Base-by-base conservation (phyloP, 768 basidiomycete genomes). In the Russula sp. region DNA sequence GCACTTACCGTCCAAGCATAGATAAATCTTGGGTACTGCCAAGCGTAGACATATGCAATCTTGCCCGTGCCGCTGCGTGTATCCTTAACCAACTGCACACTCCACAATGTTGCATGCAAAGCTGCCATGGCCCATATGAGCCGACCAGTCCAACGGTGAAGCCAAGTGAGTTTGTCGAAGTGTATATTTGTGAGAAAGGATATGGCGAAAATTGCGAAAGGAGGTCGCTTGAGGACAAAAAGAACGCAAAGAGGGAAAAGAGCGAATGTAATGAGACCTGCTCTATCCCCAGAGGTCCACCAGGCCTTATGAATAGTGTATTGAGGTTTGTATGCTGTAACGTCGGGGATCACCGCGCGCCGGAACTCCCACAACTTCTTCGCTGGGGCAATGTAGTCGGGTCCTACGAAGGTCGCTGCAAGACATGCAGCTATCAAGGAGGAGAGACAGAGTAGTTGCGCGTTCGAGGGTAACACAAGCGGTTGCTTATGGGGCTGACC, bases 91-190 rank as follows among this genome's bases (percentile, higher is more conserved):
- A 91, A 75, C 70, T 91, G 86, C 6, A 87, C 78, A 61, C 82
- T 84, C 90, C 89, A 92, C 1, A 86, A 73, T 2, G 73, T 76
- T 37, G 86, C 83, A 71, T 92, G 89, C 3, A 83, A 66, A 3
- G 80, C 71, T 7, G 82, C 80, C 57, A 88, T 71, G 52, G 84
- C 71, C 84, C 87, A 92, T 22, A 90, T 79, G 48, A 91, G 73
- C 57, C 88, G 77, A 2, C 86, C 90, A 4, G 81, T 75, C 84
- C 88, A 88, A 32, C 82, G 81, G 72, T 91, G 90, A 7, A 90
- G 75, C 73, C 83, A 79, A 5, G 83, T 79, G 10, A 91, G 81
- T 70, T 89, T 89, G 77, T 92, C 89, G 68, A 87, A 87, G 68
- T 84, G 81, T n/a, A 89, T 67, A 59, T 88, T 84, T 45, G 81